Base-by-base conservation (phyloP, 768 basidiomycete species). In the Rhodocollybia butyracea region DNA sequence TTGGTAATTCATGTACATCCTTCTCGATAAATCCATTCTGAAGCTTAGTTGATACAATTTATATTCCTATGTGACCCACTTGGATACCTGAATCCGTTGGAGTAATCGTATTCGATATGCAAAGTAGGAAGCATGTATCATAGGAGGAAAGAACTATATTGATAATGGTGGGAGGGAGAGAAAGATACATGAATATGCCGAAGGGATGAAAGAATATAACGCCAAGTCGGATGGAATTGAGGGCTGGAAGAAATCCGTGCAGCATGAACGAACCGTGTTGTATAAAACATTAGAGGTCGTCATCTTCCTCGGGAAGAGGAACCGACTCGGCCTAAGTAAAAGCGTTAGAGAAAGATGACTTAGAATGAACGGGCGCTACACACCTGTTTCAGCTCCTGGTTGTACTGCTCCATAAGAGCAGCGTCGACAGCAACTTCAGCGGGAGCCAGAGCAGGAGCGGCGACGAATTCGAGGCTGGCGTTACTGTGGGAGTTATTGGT, bases 301-400 rank as follows among this genome's bases (percentile, higher is more conserved):
- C 94, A 48, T 95, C 97, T 73, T 99, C 97, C 73, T 98, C 97
- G 51, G 97, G 97, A 59, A 99, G 90, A 66, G 97, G 97, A 60
- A 94, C 88, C 59, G 79, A 78, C 66, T 91, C 94, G 57, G 96
- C 96, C 87, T 92, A 53, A 13, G 42, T 11, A 40, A 8, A 47
- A 57, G 29, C 54, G 27, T 22, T 45, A 29, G 12, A 36, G 34
- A 54, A 57, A 43, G 63, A 56, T 40, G 50, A 38, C 57, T 54
- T 42, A 54, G 38, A 57, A 46, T 53, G 19, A 21, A 17, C 51
- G 2, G 30, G 52, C 24, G 40, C 31, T 46, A 69, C 76, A 58
- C 63, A 89, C 91, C 73, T 73, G 68, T 56, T 78, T 73, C 77
- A 98, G 76, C 75, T 98, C 93, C 50, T 63, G 61, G 64, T 86